These are phyloP conservation scores for Rosa lucieae DNA, from an alignment of 306 rosid genomes.

Conservation along the genomic window DNA sequence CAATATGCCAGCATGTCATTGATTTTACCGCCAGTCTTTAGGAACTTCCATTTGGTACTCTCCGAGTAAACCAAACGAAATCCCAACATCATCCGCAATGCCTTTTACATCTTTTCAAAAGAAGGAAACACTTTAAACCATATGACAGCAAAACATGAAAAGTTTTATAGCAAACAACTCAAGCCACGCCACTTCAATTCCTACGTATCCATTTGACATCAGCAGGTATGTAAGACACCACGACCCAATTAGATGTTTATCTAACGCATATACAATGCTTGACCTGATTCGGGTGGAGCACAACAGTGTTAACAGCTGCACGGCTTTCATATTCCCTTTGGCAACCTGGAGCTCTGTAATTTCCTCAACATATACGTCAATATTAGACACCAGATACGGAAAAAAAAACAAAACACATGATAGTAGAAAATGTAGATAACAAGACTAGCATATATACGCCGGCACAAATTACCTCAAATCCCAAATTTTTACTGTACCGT, in stretches of 20 bases:
- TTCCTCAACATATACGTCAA: slow-evolving; percentile 20
- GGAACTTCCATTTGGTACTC: not conserved
- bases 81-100: not conserved
- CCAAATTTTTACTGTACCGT: slow-evolving; percentile 99
- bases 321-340: slow-evolving; percentile 99
- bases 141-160: not conserved
- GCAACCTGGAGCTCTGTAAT: slow-evolving; percentile 91
- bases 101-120: not conserved
- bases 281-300: slow-evolving; percentile 97
- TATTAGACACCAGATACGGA: slow-evolving; percentile 8
- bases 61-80: not conserved
- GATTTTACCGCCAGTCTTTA: not conserved
- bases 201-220: not conserved
- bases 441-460: not conserved
- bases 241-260: not conserved
- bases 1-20: not conserved
- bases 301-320: slow-evolving; percentile 96
- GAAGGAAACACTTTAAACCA: not conserved
- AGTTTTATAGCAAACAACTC: not conserved
- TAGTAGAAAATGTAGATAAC: not conserved
- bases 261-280: slow-evolving; percentile 8
- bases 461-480: slow-evolving; percentile 69
- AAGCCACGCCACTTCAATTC: not conserved
- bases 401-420: not conserved
- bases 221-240: not conserved